Evolutionary conservation across 129 eudicot species (phyloP), one percentile per base, ranked within the genome.

Genomic region (sunflower (Helianthus annuus)): DNA sequence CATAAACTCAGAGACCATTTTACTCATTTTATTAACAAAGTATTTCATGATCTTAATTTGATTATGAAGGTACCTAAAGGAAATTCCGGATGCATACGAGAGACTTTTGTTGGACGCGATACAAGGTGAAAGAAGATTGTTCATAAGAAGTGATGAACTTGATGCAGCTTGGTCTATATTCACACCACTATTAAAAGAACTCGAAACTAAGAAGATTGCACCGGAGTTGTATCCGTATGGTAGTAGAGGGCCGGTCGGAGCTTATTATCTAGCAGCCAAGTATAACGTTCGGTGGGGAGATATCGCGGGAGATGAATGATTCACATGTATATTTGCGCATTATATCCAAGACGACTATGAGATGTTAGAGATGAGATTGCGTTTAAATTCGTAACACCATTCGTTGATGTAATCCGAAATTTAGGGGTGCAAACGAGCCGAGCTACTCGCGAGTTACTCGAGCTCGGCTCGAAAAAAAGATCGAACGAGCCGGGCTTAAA

Each of bases 141-240:
- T 92, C 74, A 92, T 92, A 38, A 81, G 98, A 79, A 92, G 98
- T 14, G 98, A 92, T 70, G 98, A 92, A 76, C 96, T 92, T 14
- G 95, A 92, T 83, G 98, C 96, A 69, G 98, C 98, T 34, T 92
- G 98, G 98, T 68, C 86, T 64, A 75, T 92, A 13, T 92, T 92
- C 60, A 83, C 98, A 10, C 98, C 98, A 19, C 27, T 92, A 57
- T 72, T 92, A 57, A 87, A 87, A 79, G 95, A 92, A 71, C 78
- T 92, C 13, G 98, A 92, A 72, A 72, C 79, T 45, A 92, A 79
- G 66, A 92, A 83, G 79, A 85, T 92, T 61, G 84, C 91, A 10
- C 98, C 98, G 14, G 98, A 89, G 82, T 66, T 92, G 52, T 92
- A 92, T 74, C 98, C 96, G 2, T 89, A 92, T 74, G 98, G 98